phyloP scores from a whole-genome alignment of 345 rosid genomes.

The Corchorus olitorius region DNA sequence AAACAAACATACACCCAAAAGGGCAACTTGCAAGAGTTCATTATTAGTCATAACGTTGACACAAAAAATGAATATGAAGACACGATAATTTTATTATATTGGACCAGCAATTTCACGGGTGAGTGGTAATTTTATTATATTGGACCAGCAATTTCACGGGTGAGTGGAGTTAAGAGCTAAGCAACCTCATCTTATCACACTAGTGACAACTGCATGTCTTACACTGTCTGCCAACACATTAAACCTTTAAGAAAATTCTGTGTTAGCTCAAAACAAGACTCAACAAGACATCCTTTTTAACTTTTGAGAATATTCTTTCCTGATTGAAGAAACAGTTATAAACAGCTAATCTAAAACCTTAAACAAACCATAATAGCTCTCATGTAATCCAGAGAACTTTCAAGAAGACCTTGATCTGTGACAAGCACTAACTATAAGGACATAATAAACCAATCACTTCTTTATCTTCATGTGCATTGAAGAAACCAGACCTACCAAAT shows the following conservation, averaged over 20 bases:
- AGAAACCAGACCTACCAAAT: neutral
- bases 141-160: neutral
- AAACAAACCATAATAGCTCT: neutral
- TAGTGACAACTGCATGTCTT: neutral
- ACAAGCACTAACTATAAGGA: neutral
- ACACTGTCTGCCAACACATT: neutral
- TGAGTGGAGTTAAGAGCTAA: neutral
- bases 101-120: neutral
- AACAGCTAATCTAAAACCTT: slow-evolving; percentile 9
- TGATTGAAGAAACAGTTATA: neutral
- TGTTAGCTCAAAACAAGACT: neutral
- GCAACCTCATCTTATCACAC: neutral
- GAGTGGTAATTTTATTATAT: neutral
- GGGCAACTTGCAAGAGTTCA: neutral
- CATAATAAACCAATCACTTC: neutral
- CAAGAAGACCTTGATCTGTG: neutral
- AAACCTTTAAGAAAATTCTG: neutral
- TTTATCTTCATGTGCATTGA: neutral
- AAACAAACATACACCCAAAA: neutral
- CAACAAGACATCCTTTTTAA: neutral
- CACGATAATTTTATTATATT: neutral
- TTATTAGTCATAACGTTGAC: neutral
- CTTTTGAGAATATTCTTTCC: slow-evolving; percentile 1
- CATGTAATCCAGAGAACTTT: neutral
- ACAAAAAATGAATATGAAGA: neutral